Conservation (phyloP, 306 rosid species). For the Hylodesmum podocarpum region DNA sequence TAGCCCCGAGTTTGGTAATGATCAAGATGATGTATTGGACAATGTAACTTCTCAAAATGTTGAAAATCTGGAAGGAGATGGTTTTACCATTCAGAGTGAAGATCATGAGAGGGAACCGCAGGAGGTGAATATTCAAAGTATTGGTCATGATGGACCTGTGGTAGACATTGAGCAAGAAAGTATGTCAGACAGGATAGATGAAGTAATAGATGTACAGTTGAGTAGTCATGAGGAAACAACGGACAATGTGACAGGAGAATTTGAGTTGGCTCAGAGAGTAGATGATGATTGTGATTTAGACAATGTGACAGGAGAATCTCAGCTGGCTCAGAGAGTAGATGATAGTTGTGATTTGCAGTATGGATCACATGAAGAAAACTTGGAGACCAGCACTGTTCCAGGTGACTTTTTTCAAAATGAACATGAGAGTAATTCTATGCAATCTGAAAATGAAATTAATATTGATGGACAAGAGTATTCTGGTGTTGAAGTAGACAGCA, state of each 20-base stretch:
- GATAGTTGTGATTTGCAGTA: constrained; percentile 3
- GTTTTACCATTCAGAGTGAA: constrained; percentile 26
- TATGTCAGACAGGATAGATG: constrained; percentile 7
- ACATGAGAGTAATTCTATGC: constrained; percentile 20
- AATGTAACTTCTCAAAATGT: constrained; percentile 25
- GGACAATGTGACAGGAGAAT: neutral
- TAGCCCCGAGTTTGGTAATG: neutral
- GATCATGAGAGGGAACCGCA: constrained; percentile 22
- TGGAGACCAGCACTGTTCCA: constrained; percentile 6
- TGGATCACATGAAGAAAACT: constrained; percentile 29
- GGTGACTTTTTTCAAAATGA: constrained; percentile 23
- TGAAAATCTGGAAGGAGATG: constrained; percentile 38
- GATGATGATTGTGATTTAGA: constrained; percentile 17
- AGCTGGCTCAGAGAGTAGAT: neutral
- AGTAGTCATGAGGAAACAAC: constrained; percentile 15
- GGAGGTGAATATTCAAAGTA: constrained; percentile 17
- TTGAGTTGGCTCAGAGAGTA: neutral
- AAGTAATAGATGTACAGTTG: constrained; percentile 8
- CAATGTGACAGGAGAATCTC: neutral
- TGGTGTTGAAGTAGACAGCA: constrained; percentile 13
- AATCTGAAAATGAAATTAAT: constrained; percentile 23
- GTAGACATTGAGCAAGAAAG: constrained; percentile 28
- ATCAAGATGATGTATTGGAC: constrained; percentile 19
- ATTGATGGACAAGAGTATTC: constrained; percentile 1
- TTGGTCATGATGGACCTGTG: constrained; percentile 11